These are phyloP conservation scores for Kurtzmaniella quercitrusa DNA, from an alignment of 1,139 yeast genomes.

Conservation along the genomic window DNA sequence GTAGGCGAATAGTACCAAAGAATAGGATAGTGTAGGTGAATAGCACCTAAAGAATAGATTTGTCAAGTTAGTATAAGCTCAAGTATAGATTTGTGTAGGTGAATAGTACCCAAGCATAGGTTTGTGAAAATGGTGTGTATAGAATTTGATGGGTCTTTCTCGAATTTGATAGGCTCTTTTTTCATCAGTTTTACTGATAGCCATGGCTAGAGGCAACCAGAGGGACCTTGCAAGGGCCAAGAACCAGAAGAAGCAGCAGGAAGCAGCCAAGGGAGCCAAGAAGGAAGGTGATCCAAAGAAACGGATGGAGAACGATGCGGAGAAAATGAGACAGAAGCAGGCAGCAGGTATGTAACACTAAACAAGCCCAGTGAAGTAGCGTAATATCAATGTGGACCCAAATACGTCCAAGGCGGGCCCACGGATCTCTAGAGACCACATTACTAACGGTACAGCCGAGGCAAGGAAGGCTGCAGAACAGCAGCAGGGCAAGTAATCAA, in stretches of 20 bases:
- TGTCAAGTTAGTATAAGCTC: too few relatives aligned
- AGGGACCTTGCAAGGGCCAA: constrained; percentile 91
- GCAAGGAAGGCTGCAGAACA: neutral
- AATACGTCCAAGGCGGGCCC: too few relatives aligned
- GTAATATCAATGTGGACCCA: too few relatives aligned
- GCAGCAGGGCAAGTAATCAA: neutral
- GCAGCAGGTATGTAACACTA: constrained; percentile 70
- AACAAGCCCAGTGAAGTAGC: too few relatives aligned
- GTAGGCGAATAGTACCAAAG: too few relatives aligned
- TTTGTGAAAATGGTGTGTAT: too few relatives aligned
- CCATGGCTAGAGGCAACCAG: constrained; percentile 95
- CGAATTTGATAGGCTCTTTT: too few relatives aligned
- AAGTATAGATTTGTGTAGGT: too few relatives aligned
- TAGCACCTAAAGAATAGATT: neutral
- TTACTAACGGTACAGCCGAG: neutral
- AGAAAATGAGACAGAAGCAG: constrained; percentile 82
- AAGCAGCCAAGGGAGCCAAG: constrained; percentile 57
- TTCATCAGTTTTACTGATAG: constrained; percentile 6
- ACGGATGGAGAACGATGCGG: constrained; percentile 85
- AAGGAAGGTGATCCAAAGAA: constrained; percentile 78
- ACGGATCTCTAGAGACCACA: too few relatives aligned
- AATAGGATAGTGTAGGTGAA: neutral
- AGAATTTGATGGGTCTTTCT: too few relatives aligned
- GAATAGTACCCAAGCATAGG: too few relatives aligned
- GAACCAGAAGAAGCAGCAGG: constrained; percentile 74